phyloP scores from a whole-genome alignment of 1,284 basidiomycete species.

The Austroboletus novae-zelandiae region DNA sequence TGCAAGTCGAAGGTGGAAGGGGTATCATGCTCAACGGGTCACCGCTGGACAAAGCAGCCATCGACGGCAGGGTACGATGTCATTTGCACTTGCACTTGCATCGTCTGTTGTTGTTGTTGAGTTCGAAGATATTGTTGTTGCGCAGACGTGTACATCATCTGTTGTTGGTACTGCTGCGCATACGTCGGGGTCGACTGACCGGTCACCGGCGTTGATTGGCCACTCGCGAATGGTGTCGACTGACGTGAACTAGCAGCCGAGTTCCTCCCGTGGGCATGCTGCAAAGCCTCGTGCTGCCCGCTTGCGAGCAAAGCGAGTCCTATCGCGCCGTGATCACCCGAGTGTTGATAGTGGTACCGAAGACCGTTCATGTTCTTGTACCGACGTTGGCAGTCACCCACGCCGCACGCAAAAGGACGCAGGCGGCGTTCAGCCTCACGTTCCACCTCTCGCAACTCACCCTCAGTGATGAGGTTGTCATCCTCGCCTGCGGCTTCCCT shows the following conservation, averaged over 20 bases:
- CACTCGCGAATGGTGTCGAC: conserved; percentile 32
- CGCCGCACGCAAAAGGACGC: conserved; percentile 85
- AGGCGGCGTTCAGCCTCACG: conserved; percentile 79
- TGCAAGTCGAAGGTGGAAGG: not conserved
- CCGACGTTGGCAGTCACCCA: conserved; percentile 87
- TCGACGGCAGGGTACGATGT: conserved; percentile 21
- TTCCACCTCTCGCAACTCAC: conserved; percentile 71
- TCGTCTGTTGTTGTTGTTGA: conserved; percentile 28
- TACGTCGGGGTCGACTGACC: conserved; percentile 29
- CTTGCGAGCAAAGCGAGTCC: conserved; percentile 83
- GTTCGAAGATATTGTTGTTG: conserved; percentile 35
- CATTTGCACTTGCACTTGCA: conserved; percentile 33
- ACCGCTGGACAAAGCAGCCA: conserved; percentile 16
- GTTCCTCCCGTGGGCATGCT: conserved; percentile 29
- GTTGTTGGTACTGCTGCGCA: conserved; percentile 37
- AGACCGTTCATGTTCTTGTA: conserved; percentile 99
- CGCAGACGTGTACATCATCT: conserved; percentile 35
- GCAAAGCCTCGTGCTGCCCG: conserved; percentile 70
- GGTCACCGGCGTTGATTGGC: conserved; percentile 31
- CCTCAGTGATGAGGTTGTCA: conserved; percentile 54
- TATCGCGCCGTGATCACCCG: conserved; percentile 89
- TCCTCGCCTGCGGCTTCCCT: conserved; percentile 38
- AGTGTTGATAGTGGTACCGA: conserved; percentile 95
- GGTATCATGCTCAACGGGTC: conserved; percentile 18
- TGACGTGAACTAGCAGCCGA: conserved; percentile 33